These are phyloP conservation scores for Myrica gale DNA, from an alignment of 306 rosid genomes.

Conservation along the genomic window DNA sequence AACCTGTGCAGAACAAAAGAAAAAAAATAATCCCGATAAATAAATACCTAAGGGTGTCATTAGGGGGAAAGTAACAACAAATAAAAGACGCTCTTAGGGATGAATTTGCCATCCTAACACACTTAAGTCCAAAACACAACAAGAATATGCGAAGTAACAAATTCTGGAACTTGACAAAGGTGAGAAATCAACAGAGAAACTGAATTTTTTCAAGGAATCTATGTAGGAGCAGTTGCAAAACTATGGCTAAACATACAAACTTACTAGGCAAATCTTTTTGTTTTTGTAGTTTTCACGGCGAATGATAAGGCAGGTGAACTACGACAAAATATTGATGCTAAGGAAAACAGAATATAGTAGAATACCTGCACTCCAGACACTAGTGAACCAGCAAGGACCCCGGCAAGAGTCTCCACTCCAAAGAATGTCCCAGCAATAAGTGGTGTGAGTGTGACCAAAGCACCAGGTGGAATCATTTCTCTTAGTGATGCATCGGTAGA, in stretches of 20 bases:
- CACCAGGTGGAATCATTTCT: constrained; percentile 79
- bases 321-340: neutral
- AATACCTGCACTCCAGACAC: constrained; percentile 77
- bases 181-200: neutral
- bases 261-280: too few species aligned
- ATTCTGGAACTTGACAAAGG: neutral
- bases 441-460: constrained; percentile 63
- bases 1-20: constrained; percentile 31
- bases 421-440: constrained; percentile 67
- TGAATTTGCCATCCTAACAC: neutral
- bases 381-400: constrained; percentile 69
- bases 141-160: neutral
- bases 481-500: constrained; percentile 66
- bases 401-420: constrained; percentile 72
- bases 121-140: neutral
- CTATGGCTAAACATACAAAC: neutral
- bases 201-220: neutral
- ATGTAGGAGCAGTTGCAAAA: neutral
- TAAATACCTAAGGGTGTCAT: too few species aligned
- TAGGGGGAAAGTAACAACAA: neutral
- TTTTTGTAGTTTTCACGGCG: too few species aligned
- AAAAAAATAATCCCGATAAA: neutral
- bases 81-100: neutral
- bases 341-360: neutral
- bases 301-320: neutral